Evolutionary conservation across 305 asterid genomes (phyloP).

Genomic region (Solanum hybrid): DNA sequence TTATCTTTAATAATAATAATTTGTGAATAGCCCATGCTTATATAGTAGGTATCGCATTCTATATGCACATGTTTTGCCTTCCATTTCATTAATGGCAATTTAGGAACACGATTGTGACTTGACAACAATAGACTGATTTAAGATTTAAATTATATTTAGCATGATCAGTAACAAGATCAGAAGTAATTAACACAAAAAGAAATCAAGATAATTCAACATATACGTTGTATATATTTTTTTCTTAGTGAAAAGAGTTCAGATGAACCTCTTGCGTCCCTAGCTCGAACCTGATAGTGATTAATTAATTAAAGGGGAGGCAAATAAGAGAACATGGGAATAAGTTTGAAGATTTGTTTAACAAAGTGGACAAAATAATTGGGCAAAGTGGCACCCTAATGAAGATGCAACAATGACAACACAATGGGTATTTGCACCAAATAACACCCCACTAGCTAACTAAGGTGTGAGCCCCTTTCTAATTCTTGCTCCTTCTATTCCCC

Average conservation of each 20-base stretch:
- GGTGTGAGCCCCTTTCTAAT: neutral
- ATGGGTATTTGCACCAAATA: constrained; percentile 26
- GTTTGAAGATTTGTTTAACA: neutral
- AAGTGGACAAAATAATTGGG: constrained; percentile 12
- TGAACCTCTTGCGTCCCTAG: neutral
- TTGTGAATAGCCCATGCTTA: neutral
- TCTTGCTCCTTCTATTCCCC: neutral
- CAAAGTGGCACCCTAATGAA: constrained; percentile 11
- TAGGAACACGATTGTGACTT: neutral
- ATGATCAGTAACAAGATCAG: accelerated
- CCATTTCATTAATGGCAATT: neutral
- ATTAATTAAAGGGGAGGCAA: neutral
- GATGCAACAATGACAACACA: constrained; percentile 19
- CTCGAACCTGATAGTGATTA: neutral
- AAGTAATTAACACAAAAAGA: neutral
- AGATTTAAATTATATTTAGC: neutral
- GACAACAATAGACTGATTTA: neutral
- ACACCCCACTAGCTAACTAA: constrained; percentile 4
- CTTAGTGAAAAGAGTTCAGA: neutral
- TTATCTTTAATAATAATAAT: neutral
- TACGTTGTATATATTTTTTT: neutral
- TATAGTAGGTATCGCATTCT: neutral
- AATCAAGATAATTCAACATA: neutral
- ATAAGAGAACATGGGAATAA: neutral
- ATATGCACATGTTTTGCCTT: neutral